A percentile compares a stretch with the other conserved stretches of the same genome.
phyloP scores from a whole-genome alignment of 345 rosid species.

The Murraya paniculata region DNA sequence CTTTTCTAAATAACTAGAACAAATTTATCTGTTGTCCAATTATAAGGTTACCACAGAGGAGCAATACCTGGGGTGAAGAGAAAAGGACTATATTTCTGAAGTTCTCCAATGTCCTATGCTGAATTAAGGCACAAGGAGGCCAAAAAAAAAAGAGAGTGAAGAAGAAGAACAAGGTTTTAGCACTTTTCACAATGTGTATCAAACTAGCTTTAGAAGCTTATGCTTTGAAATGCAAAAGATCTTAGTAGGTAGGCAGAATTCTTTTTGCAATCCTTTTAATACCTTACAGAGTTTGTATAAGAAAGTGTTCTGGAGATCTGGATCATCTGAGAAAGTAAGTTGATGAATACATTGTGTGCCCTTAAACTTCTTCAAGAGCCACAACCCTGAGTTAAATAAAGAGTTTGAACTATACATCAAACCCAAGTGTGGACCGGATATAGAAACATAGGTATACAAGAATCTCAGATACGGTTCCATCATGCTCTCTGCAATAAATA shows the following conservation, averaged over 20 bases:
- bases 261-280: conserved; percentile 4
- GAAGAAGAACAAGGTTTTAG: conserved; percentile 14
- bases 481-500: conserved; percentile 56
- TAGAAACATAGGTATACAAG: conserved; percentile 70
- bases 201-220: background rate
- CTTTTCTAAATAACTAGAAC: background rate
- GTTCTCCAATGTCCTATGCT: conserved; percentile 81
- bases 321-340: conserved; percentile 93
- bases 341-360: conserved; percentile 94
- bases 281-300: conserved; percentile 90
- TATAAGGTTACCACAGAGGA: background rate
- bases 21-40: background rate
- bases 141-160: background rate
- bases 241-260: background rate
- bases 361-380: conserved; percentile 91
- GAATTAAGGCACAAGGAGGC: conserved; percentile 26
- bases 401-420: conserved; percentile 93
- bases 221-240: conserved; percentile 1
- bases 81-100: conserved; percentile 71
- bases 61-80: conserved; percentile 88
- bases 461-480: conserved; percentile 84
- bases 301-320: conserved; percentile 75
- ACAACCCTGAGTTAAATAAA: conserved; percentile 88
- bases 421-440: conserved; percentile 96
- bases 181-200: background rate